These are phyloP conservation scores for Backusella westeae DNA, from an alignment of 192 early-diverging fungal genomes.

Conservation along the genomic window DNA sequence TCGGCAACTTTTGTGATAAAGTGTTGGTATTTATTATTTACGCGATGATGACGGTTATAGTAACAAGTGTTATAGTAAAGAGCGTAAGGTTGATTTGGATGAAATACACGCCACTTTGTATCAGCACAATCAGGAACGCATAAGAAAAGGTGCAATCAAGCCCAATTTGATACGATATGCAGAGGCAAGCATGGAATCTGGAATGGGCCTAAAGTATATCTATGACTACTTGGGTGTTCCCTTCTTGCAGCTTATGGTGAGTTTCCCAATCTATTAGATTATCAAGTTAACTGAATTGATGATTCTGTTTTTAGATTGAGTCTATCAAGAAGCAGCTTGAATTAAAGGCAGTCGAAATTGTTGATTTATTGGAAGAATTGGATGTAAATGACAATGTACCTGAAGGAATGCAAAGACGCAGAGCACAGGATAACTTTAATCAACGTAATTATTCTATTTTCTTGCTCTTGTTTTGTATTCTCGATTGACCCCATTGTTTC, in stretches of 20 bases:
- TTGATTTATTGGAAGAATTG: constrained; percentile 39
- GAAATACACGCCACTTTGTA: constrained; percentile 35
- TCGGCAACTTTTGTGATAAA: constrained; percentile 40
- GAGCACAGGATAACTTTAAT: constrained; percentile 27
- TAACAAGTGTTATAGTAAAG: constrained; percentile 5
- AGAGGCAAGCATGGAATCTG: constrained; percentile 51
- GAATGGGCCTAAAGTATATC: constrained; percentile 52
- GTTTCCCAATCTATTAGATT: not conserved
- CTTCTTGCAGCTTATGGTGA: constrained; percentile 56
- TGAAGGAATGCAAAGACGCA: constrained; percentile 14
- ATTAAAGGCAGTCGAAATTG: constrained; percentile 48
- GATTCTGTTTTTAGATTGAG: constrained; percentile 37
- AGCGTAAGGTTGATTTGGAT: constrained; percentile 25
- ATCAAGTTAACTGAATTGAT: no score
- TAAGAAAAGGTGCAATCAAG: constrained; percentile 35
- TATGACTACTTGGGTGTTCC: constrained; percentile 55
- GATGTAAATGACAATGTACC: constrained; percentile 37
- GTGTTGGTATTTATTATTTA: constrained; percentile 17
- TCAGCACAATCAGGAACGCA: constrained; percentile 34
- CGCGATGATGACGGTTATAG: not conserved
- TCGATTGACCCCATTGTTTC: no score
- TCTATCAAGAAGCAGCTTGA: constrained; percentile 54
- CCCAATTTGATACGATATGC: constrained; percentile 54
- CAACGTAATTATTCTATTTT: constrained; percentile 17
- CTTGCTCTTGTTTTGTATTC: not conserved